phyloP scores from a whole-genome alignment of 1,284 basidiomycete genomes.

The Ustilago sp. region DNA sequence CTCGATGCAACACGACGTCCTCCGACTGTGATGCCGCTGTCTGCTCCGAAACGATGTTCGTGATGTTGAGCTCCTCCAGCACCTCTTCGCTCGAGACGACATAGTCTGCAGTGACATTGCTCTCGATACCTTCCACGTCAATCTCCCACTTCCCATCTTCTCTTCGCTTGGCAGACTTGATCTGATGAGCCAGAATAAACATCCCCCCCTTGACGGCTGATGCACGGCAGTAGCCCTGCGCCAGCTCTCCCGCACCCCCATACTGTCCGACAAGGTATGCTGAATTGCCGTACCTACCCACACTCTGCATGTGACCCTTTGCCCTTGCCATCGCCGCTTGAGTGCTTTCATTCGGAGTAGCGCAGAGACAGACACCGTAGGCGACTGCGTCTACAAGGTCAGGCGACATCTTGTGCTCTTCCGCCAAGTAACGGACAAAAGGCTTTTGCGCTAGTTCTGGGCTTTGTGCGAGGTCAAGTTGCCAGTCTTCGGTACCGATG shows the following conservation, averaged over 20 bases:
- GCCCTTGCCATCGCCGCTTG: constrained; percentile 47
- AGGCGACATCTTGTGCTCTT: constrained; percentile 76
- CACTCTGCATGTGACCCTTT: constrained; percentile 77
- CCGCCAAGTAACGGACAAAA: constrained; percentile 74
- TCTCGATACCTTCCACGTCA: constrained; percentile 74
- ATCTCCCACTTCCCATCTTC: constrained; percentile 45
- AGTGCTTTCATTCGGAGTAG: constrained; percentile 49
- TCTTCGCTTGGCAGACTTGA: constrained; percentile 17
- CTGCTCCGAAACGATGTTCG: no score
- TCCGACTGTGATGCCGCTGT: not conserved
- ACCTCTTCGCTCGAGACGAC: constrained; percentile 72
- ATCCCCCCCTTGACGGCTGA: constrained; percentile 62
- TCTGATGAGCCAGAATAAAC: constrained; percentile 56
- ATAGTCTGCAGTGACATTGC: constrained; percentile 73
- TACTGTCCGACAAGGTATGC: constrained; percentile 95
- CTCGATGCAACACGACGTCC: constrained; percentile 15
- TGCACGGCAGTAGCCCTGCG: constrained; percentile 64
- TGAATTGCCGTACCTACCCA: constrained; percentile 88
- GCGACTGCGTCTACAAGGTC: constrained; percentile 70
- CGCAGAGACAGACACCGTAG: constrained; percentile 68
- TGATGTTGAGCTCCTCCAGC: constrained; percentile 61
- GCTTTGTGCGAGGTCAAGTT: constrained; percentile 17
- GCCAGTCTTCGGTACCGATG: constrained; percentile 42
- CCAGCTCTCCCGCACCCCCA: constrained; percentile 75
- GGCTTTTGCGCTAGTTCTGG: constrained; percentile 16